Conservation (phyloP, 768 basidiomycete species). For the Lactarius tabidus region DNA sequence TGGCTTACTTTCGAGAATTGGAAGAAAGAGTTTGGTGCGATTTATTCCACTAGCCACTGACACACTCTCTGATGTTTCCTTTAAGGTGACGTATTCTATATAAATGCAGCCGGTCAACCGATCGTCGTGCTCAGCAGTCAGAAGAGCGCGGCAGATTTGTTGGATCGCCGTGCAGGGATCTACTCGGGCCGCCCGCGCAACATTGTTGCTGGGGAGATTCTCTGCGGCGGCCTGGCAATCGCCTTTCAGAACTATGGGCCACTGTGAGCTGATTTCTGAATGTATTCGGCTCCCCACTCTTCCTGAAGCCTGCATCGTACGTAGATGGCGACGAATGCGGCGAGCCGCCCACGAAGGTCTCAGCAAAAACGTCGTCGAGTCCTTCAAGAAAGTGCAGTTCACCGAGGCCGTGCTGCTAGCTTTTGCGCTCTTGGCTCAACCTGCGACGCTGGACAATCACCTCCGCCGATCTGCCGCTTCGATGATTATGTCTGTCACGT, state of each 20-base stretch:
- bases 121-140: constrained; percentile 28
- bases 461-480: constrained; percentile 5
- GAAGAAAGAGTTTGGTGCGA: constrained; percentile 20
- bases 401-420: constrained; percentile 7
- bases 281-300: neutral
- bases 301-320: neutral
- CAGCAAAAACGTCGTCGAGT: neutral
- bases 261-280: constrained; percentile 5
- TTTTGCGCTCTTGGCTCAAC: neutral
- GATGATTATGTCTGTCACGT: constrained; percentile 12
- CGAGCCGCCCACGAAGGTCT: constrained; percentile 14
- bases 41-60: neutral
- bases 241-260: constrained; percentile 21
- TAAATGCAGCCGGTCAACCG: constrained; percentile 25
- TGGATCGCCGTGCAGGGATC: constrained; percentile 25
- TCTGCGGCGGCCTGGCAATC: constrained; percentile 19
- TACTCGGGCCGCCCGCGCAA: constrained; percentile 24
- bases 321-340: constrained; percentile 24
- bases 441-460: neutral
- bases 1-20: constrained; percentile 23
- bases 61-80: constrained; percentile 1
- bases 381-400: constrained; percentile 1
- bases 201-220: constrained; percentile 21
- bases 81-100: constrained; percentile 24
- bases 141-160: constrained; percentile 27